phyloP scores from a whole-genome alignment of 2,329 filamentous ascomycete species.

The Cordyceps sp. region DNA sequence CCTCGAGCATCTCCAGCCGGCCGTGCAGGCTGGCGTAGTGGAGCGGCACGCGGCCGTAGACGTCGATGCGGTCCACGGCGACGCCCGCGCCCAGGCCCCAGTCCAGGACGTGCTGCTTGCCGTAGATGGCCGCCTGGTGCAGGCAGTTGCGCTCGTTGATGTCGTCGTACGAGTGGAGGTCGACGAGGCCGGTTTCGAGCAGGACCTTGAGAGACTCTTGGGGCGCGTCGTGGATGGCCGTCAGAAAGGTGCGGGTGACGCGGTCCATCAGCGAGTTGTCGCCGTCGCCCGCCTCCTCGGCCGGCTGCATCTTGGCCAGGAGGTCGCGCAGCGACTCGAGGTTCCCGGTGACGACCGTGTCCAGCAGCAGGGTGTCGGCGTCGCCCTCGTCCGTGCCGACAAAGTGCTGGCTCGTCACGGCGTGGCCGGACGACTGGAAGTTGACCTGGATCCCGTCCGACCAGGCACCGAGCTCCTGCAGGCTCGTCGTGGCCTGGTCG shows the following conservation, averaged over 20 bases:
- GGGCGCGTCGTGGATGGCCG: constrained; percentile 74
- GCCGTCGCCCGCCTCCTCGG: constrained; percentile 36
- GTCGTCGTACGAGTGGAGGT: constrained; percentile 87
- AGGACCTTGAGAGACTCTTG: constrained; percentile 60
- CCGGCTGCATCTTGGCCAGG: constrained; percentile 50
- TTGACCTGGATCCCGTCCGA: constrained; percentile 89
- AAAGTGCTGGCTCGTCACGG: constrained; percentile 48
- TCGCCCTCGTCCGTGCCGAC: constrained; percentile 74
- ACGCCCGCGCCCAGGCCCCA: constrained; percentile 63
- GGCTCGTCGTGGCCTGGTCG: constrained; percentile 89
- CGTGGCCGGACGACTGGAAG: constrained; percentile 50
- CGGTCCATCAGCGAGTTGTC: constrained; percentile 49
- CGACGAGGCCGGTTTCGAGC: constrained; percentile 65
- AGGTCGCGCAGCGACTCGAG: constrained; percentile 63
- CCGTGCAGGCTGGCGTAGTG: constrained; percentile 97
- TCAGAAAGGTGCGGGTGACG: constrained; percentile 77
- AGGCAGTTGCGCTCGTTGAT: constrained; percentile 96
- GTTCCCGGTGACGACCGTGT: constrained; percentile 74
- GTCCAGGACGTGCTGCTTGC: constrained; percentile 60
- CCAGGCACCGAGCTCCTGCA: constrained; percentile 91
- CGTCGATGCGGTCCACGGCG: constrained; percentile 66
- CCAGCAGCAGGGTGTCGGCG: constrained; percentile 72
- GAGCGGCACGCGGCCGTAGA: constrained; percentile 82
- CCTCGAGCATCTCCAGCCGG: constrained; percentile 64
- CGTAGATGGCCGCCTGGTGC: constrained; percentile 92